Evolutionary conservation across 2,329 filamentous ascomycete species (phyloP).

Genomic region (Lecanicillium sp.): DNA sequence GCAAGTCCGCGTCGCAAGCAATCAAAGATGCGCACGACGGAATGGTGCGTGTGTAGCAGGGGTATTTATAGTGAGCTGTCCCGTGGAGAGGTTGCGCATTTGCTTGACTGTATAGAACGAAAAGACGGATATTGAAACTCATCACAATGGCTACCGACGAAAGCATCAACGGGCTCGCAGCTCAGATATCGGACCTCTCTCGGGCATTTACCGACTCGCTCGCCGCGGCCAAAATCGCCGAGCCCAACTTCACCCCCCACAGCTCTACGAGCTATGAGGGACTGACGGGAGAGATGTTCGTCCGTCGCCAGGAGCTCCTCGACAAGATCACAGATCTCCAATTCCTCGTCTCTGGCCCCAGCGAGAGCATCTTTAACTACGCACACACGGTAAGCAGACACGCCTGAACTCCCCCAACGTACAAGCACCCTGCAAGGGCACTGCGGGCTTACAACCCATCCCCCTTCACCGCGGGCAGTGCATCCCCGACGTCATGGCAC

Average conservation of each 20-base stretch:
- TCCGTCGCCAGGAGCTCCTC: slow-evolving; percentile 36
- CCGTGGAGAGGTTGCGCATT: no score
- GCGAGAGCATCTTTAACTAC: slow-evolving; percentile 44
- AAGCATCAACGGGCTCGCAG: slow-evolving; percentile 37
- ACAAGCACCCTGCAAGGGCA: no score
- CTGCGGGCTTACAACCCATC: background rate
- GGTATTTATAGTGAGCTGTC: no score
- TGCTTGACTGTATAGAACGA: no score
- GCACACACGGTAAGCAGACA: slow-evolving; percentile 30
- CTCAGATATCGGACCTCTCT: slow-evolving; percentile 39
- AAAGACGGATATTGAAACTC: no score
- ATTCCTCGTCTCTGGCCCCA: slow-evolving; percentile 41
- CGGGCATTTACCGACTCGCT: slow-evolving; percentile 34
- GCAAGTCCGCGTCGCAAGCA: no score
- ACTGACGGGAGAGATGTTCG: slow-evolving; percentile 37
- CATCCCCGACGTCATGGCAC: slow-evolving; percentile 36
- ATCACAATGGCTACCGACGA: slow-evolving; percentile 27
- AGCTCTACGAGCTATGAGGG: slow-evolving; percentile 37
- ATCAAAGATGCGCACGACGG: no score
- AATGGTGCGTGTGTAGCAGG: no score
- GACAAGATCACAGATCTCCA: slow-evolving; percentile 41
- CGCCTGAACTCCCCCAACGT: background rate
- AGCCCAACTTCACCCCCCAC: slow-evolving; percentile 37
- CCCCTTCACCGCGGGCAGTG: slow-evolving; percentile 22
- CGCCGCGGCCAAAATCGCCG: slow-evolving; percentile 35